Evolutionary conservation across 352 stramenopile genomes (phyloP).

Genomic region (Phytophthora parvispora): DNA sequence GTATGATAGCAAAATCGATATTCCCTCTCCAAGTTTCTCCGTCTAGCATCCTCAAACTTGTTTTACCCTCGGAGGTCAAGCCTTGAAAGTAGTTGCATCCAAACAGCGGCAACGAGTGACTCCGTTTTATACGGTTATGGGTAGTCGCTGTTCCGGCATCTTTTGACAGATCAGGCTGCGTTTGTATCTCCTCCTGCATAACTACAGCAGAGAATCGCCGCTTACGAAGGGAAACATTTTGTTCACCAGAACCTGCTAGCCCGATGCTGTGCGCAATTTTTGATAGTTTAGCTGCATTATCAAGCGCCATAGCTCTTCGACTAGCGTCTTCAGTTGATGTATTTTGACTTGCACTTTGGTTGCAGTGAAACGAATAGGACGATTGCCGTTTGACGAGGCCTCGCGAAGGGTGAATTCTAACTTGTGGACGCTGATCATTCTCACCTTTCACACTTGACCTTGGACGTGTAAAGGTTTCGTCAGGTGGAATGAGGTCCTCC

Average conservation of each 20-base stretch:
- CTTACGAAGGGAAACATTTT: neutral
- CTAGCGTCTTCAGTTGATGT: neutral
- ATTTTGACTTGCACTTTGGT: neutral
- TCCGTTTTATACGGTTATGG: conserved; percentile 37
- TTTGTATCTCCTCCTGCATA: neutral
- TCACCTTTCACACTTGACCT: neutral
- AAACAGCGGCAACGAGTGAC: conserved; percentile 65
- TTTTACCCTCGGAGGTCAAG: conserved; percentile 9
- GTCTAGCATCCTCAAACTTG: neutral
- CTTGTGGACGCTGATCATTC: conserved; percentile 10
- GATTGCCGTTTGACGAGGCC: conserved; percentile 2
- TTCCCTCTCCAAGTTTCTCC: conserved; percentile 9
- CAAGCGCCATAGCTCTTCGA: neutral
- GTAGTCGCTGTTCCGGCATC: neutral
- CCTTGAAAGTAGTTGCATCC: conserved; percentile 46
- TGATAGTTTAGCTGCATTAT: conserved; percentile 20
- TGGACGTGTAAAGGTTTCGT: conserved; percentile 5
- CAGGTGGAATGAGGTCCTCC: conserved; percentile 41
- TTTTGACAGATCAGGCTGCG: neutral
- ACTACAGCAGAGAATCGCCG: conserved; percentile 16
- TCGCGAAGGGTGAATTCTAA: conserved; percentile 10
- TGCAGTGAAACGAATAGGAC: conserved; percentile 6
- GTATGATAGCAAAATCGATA: conserved; percentile 75
- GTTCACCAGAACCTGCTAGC: neutral
- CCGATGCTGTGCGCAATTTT: conserved; percentile 22